Conservation (phyloP, 305 asterid genomes). For the Solanum hybrid region DNA sequence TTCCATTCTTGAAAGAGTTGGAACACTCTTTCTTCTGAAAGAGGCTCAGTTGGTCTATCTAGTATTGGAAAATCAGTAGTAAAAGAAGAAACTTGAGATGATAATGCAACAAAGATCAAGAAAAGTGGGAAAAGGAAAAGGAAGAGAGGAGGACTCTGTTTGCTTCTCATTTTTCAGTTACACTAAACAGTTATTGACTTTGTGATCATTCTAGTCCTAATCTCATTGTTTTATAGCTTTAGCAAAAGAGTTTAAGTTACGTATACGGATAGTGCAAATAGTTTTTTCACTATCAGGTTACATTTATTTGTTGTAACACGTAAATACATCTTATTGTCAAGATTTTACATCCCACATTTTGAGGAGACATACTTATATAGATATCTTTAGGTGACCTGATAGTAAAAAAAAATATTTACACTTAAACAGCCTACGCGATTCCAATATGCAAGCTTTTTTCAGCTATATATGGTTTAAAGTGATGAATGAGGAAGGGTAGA, state of each 20-base stretch:
- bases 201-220: background rate
- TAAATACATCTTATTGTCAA: background rate
- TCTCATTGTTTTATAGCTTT: background rate
- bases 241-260: background rate
- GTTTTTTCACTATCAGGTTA: background rate
- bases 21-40: constrained; percentile 12
- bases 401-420: background rate
- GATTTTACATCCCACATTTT: background rate
- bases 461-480: background rate
- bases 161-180: background rate
- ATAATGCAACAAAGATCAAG: background rate
- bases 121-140: background rate
- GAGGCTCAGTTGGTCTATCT: background rate
- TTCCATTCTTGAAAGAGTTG: constrained; percentile 23
- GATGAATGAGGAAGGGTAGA: background rate
- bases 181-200: background rate
- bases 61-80: constrained; percentile 9
- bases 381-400: background rate
- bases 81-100: background rate
- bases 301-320: background rate
- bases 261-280: background rate
- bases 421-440: background rate
- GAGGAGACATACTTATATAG: background rate
- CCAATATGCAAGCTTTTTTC: background rate
- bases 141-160: background rate